Evolutionary conservation across 169 alveolate genomes (phyloP).

Genomic region (Plasmodium adleri): DNA sequence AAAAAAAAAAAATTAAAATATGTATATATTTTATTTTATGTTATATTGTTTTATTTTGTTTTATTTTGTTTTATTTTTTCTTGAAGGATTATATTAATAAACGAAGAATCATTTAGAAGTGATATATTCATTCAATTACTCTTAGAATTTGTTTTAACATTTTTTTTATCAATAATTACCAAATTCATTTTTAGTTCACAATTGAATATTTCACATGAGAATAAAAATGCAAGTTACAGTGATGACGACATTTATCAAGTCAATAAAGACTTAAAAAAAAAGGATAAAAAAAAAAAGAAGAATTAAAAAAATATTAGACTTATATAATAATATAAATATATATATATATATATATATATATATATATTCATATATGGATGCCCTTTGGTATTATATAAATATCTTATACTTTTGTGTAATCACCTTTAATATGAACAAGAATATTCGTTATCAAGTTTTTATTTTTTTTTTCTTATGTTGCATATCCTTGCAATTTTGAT

Average conservation of each 20-base stretch:
- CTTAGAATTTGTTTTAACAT: not conserved
- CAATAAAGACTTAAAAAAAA: constrained; percentile 21
- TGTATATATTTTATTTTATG: not conserved
- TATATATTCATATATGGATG: not conserved
- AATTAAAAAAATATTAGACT: constrained; percentile 3
- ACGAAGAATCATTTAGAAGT: constrained; percentile 35
- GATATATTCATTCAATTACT: constrained; percentile 27
- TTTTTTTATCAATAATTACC: constrained; percentile 21
- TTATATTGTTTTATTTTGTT: not conserved
- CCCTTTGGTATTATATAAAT: too few species aligned
- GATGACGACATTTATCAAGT: constrained; percentile 31
- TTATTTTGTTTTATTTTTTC: not conserved
- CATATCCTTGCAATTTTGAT: constrained; percentile 51
- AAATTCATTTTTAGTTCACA: constrained; percentile 34
- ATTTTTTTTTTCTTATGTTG: constrained; percentile 20
- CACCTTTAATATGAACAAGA: too few species aligned
- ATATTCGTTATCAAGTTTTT: not conserved
- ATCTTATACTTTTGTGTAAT: not conserved
- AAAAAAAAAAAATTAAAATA: constrained; percentile 7
- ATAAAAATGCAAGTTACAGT: not conserved
- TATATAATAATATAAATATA: not conserved
- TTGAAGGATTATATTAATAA: constrained; percentile 40
- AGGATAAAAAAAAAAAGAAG: constrained; percentile 26
- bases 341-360: constrained; percentile 11
- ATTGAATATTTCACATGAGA: constrained; percentile 3